Conservation (phyloP, 192 early-diverging fungal genomes). For the Umbelopsis vinacea region DNA sequence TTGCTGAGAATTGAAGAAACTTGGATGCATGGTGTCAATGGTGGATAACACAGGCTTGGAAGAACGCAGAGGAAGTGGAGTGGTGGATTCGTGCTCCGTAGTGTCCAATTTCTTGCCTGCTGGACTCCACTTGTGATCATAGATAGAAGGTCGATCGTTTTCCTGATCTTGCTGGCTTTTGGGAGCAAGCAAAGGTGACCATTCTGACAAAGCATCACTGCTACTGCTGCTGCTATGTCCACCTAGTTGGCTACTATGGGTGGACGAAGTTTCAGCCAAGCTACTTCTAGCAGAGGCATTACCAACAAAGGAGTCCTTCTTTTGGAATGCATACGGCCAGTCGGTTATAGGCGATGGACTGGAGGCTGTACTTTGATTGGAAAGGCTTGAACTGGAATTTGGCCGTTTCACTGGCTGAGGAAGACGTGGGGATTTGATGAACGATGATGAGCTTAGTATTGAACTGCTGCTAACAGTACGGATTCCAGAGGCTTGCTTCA, state of each 20-base stretch:
- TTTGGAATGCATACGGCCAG: neutral
- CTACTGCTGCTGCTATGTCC: constrained; percentile 18
- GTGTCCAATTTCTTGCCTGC: neutral
- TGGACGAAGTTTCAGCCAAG: constrained; percentile 6
- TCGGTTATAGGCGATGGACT: neutral
- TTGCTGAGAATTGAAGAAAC: neutral
- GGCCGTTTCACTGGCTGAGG: constrained; percentile 12
- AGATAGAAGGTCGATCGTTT: neutral
- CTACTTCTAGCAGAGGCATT: constrained; percentile 1
- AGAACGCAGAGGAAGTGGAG: neutral
- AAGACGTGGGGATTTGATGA: neutral
- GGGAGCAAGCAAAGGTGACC: constrained; percentile 6
- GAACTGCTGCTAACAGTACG: neutral
- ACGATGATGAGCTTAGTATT: neutral
- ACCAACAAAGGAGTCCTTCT: neutral
- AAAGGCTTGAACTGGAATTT: neutral
- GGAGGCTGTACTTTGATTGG: neutral
- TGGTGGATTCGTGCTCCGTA: neutral
- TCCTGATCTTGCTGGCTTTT: neutral
- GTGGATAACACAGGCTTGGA: neutral
- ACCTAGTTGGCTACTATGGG: neutral
- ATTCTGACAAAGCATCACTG: constrained; percentile 3
- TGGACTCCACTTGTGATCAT: constrained; percentile 9
- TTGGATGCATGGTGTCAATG: constrained; percentile 5
- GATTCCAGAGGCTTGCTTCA: neutral